phyloP scores from a whole-genome alignment of 805 yeast species.

The Pichia insulana region DNA sequence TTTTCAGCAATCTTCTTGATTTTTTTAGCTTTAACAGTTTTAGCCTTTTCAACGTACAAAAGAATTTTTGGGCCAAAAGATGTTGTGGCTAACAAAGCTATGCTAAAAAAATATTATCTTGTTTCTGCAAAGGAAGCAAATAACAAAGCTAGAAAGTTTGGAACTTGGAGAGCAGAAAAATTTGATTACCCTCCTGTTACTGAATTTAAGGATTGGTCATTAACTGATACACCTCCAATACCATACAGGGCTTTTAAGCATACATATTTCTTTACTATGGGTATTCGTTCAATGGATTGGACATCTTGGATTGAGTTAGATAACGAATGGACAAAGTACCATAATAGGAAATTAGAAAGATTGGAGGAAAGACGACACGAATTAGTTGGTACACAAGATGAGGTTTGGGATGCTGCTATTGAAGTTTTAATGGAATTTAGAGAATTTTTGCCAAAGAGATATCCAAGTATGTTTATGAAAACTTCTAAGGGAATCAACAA shows the following conservation, averaged over 20 bases:
- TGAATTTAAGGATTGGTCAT: conserved; percentile 41
- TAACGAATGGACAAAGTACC: conserved; percentile 53
- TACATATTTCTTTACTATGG: conserved; percentile 60
- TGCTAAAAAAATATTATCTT: conserved; percentile 20
- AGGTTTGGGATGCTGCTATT: conserved; percentile 44
- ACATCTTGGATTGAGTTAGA: conserved; percentile 61
- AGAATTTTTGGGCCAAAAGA: not conserved
- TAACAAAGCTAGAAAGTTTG: conserved; percentile 39
- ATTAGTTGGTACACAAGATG: conserved; percentile 42
- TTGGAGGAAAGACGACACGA: conserved; percentile 38
- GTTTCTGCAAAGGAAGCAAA: conserved; percentile 29
- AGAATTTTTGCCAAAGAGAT: conserved; percentile 45
- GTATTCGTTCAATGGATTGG: conserved; percentile 55
- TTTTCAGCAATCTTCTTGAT: not conserved
- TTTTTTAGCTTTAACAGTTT: not conserved
- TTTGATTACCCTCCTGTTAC: conserved; percentile 42
- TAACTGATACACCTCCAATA: conserved; percentile 40
- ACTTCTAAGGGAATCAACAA: conserved; percentile 43
- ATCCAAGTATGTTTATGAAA: conserved; percentile 43
- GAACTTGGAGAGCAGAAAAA: conserved; percentile 47
- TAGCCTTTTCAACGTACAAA: not conserved
- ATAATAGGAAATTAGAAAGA: conserved; percentile 43
- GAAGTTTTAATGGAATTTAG: conserved; percentile 48
- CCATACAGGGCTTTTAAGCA: conserved; percentile 65
- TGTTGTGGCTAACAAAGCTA: conserved; percentile 6